A percentile compares a stretch with the other conserved stretches of the same genome.
phyloP scores from a whole-genome alignment of 441 rosid genomes.

The Monsonia emarginata region DNA sequence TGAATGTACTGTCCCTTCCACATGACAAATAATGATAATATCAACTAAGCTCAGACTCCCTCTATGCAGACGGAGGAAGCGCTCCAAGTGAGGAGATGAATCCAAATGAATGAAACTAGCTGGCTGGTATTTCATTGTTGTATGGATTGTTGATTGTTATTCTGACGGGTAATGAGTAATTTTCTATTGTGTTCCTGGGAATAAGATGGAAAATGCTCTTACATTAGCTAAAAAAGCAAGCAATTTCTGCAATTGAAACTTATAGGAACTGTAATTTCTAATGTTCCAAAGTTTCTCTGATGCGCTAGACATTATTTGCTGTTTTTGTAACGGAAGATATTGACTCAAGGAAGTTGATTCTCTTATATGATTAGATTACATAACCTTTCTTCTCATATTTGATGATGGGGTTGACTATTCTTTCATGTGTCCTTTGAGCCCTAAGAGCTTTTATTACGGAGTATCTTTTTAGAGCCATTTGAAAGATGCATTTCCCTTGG shows the following conservation, averaged over 20 bases:
- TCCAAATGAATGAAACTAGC: conserved; percentile 32
- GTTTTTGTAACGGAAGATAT: not conserved
- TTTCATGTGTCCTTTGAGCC: too few species aligned
- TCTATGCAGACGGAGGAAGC: conserved; percentile 48
- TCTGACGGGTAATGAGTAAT: conserved; percentile 24
- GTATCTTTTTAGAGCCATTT: too few species aligned
- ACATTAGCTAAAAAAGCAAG: not conserved
- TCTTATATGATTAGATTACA: not conserved
- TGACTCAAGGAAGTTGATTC: not conserved
- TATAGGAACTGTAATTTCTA: not conserved
- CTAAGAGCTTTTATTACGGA: too few species aligned
- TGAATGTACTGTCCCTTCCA: not conserved
- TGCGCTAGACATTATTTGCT: not conserved
- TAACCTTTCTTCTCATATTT: not conserved
- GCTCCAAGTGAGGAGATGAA: conserved; percentile 10
- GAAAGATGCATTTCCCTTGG: too few species aligned
- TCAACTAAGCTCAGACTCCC: not conserved
- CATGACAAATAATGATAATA: too few species aligned
- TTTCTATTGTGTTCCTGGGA: conserved; percentile 24
- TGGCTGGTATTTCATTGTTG: not conserved
- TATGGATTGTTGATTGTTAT: conserved; percentile 19
- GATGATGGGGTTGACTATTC: not conserved
- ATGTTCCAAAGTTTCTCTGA: not conserved
- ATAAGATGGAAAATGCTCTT: conserved; percentile 16
- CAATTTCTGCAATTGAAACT: not conserved